Conservation (phyloP, 2,329 filamentous ascomycete species). For the Endothia cerciana region DNA sequence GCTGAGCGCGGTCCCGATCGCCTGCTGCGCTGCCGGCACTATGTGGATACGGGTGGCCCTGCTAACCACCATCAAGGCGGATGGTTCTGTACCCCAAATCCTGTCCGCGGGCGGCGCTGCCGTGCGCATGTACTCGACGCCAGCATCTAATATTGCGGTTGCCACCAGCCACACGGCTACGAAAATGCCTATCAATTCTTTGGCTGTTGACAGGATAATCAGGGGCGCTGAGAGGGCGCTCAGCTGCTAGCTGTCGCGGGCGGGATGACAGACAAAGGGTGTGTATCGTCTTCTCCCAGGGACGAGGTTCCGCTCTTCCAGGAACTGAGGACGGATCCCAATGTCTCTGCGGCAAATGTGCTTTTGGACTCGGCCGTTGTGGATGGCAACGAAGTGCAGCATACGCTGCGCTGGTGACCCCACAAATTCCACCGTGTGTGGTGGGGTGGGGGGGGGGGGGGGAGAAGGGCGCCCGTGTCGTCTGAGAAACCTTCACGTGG, state of each 20-base stretch:
- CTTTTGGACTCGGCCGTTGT: constrained; percentile 46
- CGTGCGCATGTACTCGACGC: neutral
- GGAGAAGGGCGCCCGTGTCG: too few species aligned
- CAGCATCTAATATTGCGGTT: neutral
- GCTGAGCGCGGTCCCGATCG: constrained; percentile 1
- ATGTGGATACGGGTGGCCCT: too few species aligned
- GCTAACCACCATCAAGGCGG: constrained; percentile 27
- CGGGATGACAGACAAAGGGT: constrained; percentile 26
- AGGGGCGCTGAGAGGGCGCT: constrained; percentile 16
- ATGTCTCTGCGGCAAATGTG: constrained; percentile 54
- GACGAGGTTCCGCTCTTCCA: constrained; percentile 48
- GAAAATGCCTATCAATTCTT: constrained; percentile 18
- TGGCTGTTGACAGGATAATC: constrained; percentile 24
- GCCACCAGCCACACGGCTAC: constrained; percentile 6
- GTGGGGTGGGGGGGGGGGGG: too few species aligned
- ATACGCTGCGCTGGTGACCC: constrained; percentile 55
- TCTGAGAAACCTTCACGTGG: too few species aligned
- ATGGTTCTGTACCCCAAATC: constrained; percentile 27
- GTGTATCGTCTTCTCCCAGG: constrained; percentile 54
- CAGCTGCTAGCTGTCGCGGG: constrained; percentile 9
- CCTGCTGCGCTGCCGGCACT: too few species aligned
- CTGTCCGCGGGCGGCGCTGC: constrained; percentile 4
- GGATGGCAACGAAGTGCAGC: constrained; percentile 49
- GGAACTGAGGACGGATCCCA: constrained; percentile 53
- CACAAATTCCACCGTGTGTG: constrained; percentile 48